A percentile compares a stretch with the other conserved stretches of the same genome.
These are phyloP conservation scores for Nakazawaea ambrosiae DNA, from an alignment of 805 yeast genomes.

Conservation along the genomic window DNA sequence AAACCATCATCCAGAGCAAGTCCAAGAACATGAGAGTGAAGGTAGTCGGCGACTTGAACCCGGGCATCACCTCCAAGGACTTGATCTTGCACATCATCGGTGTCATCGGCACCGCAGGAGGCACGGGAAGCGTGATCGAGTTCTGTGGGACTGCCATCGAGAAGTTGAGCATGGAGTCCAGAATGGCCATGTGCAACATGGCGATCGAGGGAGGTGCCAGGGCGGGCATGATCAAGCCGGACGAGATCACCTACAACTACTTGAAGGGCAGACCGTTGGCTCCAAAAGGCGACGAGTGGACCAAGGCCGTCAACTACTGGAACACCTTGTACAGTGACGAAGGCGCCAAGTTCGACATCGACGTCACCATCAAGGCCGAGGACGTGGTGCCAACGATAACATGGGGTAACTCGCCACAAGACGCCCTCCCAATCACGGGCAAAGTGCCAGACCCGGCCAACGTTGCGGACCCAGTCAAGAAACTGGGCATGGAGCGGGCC, in stretches of 20 bases:
- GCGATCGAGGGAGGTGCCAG: constrained; percentile 98
- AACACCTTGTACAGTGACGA: constrained; percentile 78
- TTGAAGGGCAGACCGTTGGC: constrained; percentile 92
- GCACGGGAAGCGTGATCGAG: constrained; percentile 95
- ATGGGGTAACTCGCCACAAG: constrained; percentile 99
- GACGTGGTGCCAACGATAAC: constrained; percentile 95
- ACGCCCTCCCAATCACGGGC: constrained; percentile 91
- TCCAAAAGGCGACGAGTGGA: constrained; percentile 93
- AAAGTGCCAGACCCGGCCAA: constrained; percentile 84
- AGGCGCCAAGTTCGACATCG: constrained; percentile 85
- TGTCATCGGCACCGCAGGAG: constrained; percentile 98
- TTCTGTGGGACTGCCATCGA: constrained; percentile 95
- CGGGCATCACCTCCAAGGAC: constrained; percentile 96
- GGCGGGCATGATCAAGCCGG: constrained; percentile 99
- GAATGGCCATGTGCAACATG: constrained; percentile 99
- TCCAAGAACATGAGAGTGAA: constrained; percentile 92
- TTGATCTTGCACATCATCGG: constrained; percentile 92
- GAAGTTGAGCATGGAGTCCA: constrained; percentile 88
- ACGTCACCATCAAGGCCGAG: constrained; percentile 68
- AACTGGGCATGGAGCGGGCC: constrained; percentile 85
- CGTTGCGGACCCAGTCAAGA: constrained; percentile 64
- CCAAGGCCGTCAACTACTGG: constrained; percentile 91
- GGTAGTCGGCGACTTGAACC: constrained; percentile 75
- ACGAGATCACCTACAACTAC: constrained; percentile 80
- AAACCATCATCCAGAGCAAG: constrained; percentile 88